Percentiles rank a stretch among this genome's conserved stretches.
phyloP scores from a whole-genome alignment of 1,284 basidiomycete genomes.

The Boletus chippewaensis region DNA sequence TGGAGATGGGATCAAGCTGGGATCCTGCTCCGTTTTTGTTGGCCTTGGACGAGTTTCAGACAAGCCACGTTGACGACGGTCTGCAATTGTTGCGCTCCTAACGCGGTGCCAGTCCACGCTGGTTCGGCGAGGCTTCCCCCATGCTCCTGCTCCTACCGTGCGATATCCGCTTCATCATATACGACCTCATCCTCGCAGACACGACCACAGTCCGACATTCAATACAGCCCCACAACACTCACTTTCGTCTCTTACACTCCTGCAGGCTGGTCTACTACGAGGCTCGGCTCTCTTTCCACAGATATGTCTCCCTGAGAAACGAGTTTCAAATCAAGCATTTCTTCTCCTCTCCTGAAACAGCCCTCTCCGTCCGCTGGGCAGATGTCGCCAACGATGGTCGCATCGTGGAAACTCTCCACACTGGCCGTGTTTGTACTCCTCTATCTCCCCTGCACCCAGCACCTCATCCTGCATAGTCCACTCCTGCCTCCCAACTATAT shows the following conservation, averaged over 20 bases:
- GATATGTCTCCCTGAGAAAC: constrained; percentile 36
- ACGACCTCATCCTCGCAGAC: constrained; percentile 28
- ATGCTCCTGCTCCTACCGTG: constrained; percentile 25
- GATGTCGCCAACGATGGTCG: constrained; percentile 41
- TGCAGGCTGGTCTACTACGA: constrained; percentile 33
- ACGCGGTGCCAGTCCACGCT: constrained; percentile 26
- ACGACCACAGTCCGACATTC: constrained; percentile 21
- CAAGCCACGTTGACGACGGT: constrained; percentile 29
- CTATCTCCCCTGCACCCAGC: background rate
- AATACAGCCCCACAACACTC: constrained; percentile 34
- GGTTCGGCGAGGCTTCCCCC: constrained; percentile 22
- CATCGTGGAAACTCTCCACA: constrained; percentile 21
- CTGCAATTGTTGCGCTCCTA: constrained; percentile 31
- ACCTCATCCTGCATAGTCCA: constrained; percentile 5
- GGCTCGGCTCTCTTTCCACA: constrained; percentile 24
- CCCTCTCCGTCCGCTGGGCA: constrained; percentile 28
- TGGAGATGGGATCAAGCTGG: constrained; percentile 5
- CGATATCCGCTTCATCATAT: constrained; percentile 36
- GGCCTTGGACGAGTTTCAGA: constrained; percentile 30
- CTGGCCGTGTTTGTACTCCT: constrained; percentile 18
- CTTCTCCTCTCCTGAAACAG: constrained; percentile 18
- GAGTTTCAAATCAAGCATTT: constrained; percentile 36
- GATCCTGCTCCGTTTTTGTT: constrained; percentile 29
- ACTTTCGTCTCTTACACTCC: constrained; percentile 29
- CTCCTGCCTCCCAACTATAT: constrained; percentile 33